phyloP scores from a whole-genome alignment of 2,329 filamentous ascomycete species.

The Sclerotinia nivalis region DNA sequence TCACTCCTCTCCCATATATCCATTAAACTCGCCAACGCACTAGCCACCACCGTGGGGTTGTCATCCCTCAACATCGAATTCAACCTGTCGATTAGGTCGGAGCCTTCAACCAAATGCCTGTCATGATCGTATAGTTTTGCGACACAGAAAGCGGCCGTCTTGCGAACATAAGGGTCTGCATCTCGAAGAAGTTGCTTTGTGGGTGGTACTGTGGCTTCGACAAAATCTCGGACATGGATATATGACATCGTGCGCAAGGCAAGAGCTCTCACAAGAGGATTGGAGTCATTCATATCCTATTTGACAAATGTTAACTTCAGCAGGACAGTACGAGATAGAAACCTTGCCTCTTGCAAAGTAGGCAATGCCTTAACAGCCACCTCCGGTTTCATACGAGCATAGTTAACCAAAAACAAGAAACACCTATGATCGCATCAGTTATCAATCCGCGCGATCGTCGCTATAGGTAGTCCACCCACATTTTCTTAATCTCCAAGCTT shows the following conservation, averaged over 20 bases:
- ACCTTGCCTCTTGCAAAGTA: slow-evolving; percentile 72
- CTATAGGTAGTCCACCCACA: slow-evolving; percentile 57
- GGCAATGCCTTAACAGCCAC: slow-evolving; percentile 91
- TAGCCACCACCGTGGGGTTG: slow-evolving; percentile 96
- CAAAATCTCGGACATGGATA: slow-evolving; percentile 93
- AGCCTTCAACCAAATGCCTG: slow-evolving; percentile 81
- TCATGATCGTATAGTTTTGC: slow-evolving; percentile 98
- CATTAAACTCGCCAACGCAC: slow-evolving; percentile 85
- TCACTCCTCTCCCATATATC: slow-evolving; percentile 99
- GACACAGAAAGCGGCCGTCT: slow-evolving; percentile 94
- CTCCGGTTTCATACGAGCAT: slow-evolving; percentile 90
- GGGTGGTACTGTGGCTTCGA: slow-evolving; percentile 83
- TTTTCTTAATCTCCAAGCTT: slow-evolving; percentile 98
- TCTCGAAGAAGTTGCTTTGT: slow-evolving; percentile 84
- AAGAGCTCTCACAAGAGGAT: slow-evolving; percentile 88
- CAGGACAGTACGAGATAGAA: neutral
- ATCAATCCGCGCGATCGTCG: neutral
- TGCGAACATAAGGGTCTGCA: slow-evolving; percentile 91
- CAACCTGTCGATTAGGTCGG: slow-evolving; percentile 87
- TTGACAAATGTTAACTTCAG: neutral
- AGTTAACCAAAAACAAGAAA: slow-evolving; percentile 96
- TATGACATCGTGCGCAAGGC: slow-evolving; percentile 96
- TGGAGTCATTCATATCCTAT: slow-evolving; percentile 89
- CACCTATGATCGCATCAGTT: slow-evolving; percentile 62
- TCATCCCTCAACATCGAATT: slow-evolving; percentile 91